Percentiles rank a stretch among this genome's conserved stretches.
phyloP scores from a whole-genome alignment of 768 basidiomycete genomes.

The Podaxis mareebaensis region DNA sequence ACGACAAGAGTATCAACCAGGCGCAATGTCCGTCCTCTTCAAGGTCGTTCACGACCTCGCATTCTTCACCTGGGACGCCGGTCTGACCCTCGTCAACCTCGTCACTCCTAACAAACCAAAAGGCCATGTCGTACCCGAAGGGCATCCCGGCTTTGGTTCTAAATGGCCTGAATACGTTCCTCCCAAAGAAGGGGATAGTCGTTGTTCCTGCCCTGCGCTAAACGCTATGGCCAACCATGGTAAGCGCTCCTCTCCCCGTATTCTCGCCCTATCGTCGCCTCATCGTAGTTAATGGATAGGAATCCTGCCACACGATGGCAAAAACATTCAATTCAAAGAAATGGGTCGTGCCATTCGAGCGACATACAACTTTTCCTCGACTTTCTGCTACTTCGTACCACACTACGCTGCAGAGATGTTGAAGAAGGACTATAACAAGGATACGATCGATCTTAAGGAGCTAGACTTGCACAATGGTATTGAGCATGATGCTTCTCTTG shows the following conservation, averaged over 20 bases:
- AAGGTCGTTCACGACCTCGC: slow-evolving; percentile 22
- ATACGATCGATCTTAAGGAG: slow-evolving; percentile 65
- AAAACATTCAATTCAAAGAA: slow-evolving; percentile 64
- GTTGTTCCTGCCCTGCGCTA: slow-evolving; percentile 72
- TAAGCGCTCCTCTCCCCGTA: slow-evolving; percentile 26
- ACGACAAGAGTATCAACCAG: neutral
- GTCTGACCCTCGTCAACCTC: slow-evolving; percentile 52
- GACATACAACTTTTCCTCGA: slow-evolving; percentile 70
- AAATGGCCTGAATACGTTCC: slow-evolving; percentile 69
- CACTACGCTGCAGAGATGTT: slow-evolving; percentile 60
- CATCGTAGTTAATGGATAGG: slow-evolving; percentile 36
- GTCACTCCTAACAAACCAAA: slow-evolving; percentile 47
- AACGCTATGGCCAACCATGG: slow-evolving; percentile 87
- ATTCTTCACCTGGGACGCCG: slow-evolving; percentile 46
- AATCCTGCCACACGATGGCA: slow-evolving; percentile 63
- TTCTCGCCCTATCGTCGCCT: slow-evolving; percentile 16
- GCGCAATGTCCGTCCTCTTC: slow-evolving; percentile 5
- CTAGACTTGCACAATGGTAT: slow-evolving; percentile 76
- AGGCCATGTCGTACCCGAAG: slow-evolving; percentile 57
- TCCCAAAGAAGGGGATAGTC: slow-evolving; percentile 63
- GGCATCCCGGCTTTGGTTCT: slow-evolving; percentile 57
- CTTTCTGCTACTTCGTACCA: slow-evolving; percentile 69
- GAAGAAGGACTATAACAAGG: slow-evolving; percentile 54
- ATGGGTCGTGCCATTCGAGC: slow-evolving; percentile 42
- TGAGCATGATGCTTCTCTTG: slow-evolving; percentile 67